Percentiles rank a stretch among this genome's conserved stretches.
These are phyloP conservation scores for Hypoxylon sp. DNA, from an alignment of 2,329 filamentous ascomycete species.

Conservation along the genomic window DNA sequence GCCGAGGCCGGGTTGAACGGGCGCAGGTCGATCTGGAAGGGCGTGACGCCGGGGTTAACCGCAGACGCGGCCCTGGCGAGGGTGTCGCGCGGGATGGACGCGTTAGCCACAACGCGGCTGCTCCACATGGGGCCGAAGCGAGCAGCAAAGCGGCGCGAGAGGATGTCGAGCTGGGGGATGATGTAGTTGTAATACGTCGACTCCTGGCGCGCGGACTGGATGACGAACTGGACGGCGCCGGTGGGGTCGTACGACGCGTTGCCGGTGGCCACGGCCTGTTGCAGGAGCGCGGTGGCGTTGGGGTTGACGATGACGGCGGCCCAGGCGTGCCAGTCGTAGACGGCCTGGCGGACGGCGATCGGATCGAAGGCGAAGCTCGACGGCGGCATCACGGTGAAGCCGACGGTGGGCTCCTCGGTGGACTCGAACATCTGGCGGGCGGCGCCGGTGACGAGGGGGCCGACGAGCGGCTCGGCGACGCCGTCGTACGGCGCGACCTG, in stretches of 20 bases:
- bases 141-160: constrained; percentile 56
- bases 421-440: constrained; percentile 54
- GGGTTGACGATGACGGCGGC: constrained; percentile 69
- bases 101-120: constrained; percentile 50
- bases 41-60: constrained; percentile 45
- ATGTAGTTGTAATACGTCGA: constrained; percentile 63
- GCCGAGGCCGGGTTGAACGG: constrained; percentile 64
- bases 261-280: constrained; percentile 59
- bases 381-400: constrained; percentile 57
- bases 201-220: constrained; percentile 64
- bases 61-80: constrained; percentile 41
- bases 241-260: constrained; percentile 67
- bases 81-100: constrained; percentile 44
- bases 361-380: constrained; percentile 65
- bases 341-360: constrained; percentile 61
- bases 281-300: constrained; percentile 67
- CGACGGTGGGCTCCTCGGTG: constrained; percentile 51
- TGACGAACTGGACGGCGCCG: constrained; percentile 64
- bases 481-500: constrained; percentile 59
- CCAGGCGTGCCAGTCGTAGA: constrained; percentile 67
- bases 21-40: constrained; percentile 58
- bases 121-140: constrained; percentile 59
- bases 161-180: constrained; percentile 55
- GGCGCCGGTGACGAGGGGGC: constrained; percentile 58
- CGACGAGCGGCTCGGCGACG: constrained; percentile 59